Evolutionary conservation across 805 yeast genomes (phyloP).

Genomic region (Kuraishia molischiana): DNA sequence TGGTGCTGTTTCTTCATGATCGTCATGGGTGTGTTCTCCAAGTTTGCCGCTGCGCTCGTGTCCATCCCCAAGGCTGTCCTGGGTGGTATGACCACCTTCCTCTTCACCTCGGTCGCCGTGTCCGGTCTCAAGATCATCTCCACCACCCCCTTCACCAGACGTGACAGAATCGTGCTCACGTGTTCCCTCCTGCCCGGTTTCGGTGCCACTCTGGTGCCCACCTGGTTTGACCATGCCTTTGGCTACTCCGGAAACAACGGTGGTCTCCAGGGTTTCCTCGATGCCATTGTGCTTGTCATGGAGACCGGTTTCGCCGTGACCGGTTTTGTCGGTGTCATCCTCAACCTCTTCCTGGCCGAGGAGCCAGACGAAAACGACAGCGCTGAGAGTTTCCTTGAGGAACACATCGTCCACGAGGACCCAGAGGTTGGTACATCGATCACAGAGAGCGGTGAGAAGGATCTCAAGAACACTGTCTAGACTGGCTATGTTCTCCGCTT

Average conservation of each 20-base stretch:
- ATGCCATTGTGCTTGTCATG: constrained; percentile 45
- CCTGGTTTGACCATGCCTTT: constrained; percentile 40
- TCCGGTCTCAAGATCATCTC: constrained; percentile 50
- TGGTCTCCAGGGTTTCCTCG: constrained; percentile 34
- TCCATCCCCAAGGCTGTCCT: constrained; percentile 71
- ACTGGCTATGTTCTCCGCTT: background rate
- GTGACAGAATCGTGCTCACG: constrained; percentile 46
- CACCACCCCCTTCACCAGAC: constrained; percentile 42
- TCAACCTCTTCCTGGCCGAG: constrained; percentile 40
- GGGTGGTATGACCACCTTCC: constrained; percentile 75
- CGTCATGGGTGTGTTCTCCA: constrained; percentile 81
- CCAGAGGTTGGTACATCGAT: background rate
- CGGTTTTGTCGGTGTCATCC: constrained; percentile 41
- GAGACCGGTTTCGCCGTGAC: constrained; percentile 50
- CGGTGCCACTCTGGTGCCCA: constrained; percentile 35
- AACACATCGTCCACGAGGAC: constrained; percentile 1
- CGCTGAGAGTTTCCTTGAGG: constrained; percentile 13
- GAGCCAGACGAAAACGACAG: constrained; percentile 37
- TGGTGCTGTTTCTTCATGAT: constrained; percentile 54
- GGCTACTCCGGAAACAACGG: constrained; percentile 37
- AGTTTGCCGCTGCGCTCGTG: constrained; percentile 83
- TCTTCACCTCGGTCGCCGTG: constrained; percentile 47
- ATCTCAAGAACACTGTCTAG: constrained; percentile 1
- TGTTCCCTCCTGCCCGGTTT: constrained; percentile 42
- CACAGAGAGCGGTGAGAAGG: constrained; percentile 1